Base-by-base conservation (phyloP, 1,284 basidiomycete genomes). In the Boletus sp. region DNA sequence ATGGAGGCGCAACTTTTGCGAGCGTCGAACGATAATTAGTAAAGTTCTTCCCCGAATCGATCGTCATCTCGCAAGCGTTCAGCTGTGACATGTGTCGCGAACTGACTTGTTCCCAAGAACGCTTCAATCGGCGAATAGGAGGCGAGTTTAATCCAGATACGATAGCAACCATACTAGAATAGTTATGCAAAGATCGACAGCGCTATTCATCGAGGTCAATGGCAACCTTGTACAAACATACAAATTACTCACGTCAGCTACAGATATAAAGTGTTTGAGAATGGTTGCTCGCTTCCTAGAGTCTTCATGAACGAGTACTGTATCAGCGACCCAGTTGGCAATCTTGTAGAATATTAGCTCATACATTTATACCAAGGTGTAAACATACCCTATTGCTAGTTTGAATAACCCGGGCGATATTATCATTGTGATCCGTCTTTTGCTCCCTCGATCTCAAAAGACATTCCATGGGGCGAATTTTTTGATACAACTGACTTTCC, bases 81-180 rank as follows among this genome's bases (percentile, higher is more conserved):
- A 90, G 77, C 58, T 81, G 79, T 1, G 78, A 67, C 72, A 95
- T 78, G 57, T 81, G 81, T 50, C 83, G 77, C 53, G 81, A 80
- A 55, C 77, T 83, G 50, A 95, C 84, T 68, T 87, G 84, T 57
- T 94, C 92, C 96, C 96, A 99, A 3, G 96, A 98, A 43, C 93
- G 82, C 62, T 94, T 93, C 54, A 99, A 71, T 9, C 96, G 82
- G 54, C 91, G 82, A 54, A 99, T 94, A 5, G 94, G 93, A 26
- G 94, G 90, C 8, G 91, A 94, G 60, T 97, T 97, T 44, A 99
- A 75, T 2, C 94, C 96, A 4, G 94, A 95, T 9, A 96, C 84
- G 48, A 99, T 92, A 25, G 95, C 93, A 61, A 93, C 92, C 82
- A 98, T 89, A 12, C 88, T 90, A 12, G 94, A 95, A 69, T 92